Evolutionary conservation across 768 basidiomycete genomes (phyloP).

Genomic region (Collybiopsis confluens): DNA sequence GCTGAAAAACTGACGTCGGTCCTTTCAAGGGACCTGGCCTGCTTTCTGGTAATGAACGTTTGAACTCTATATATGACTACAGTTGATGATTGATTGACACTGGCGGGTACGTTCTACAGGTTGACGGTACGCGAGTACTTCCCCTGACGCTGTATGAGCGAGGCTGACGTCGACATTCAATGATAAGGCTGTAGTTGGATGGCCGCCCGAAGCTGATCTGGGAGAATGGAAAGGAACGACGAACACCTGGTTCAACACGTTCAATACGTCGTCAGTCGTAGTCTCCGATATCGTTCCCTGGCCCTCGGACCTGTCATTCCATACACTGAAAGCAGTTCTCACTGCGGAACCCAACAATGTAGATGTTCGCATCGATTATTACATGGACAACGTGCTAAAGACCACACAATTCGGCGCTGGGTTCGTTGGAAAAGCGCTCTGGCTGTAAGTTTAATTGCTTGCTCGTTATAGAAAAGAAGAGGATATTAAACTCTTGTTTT

Average conservation of each 20-base stretch:
- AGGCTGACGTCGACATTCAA: neutral
- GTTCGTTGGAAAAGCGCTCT: slow-evolving; percentile 36
- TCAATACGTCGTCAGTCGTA: slow-evolving; percentile 40
- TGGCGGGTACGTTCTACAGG: slow-evolving; percentile 15
- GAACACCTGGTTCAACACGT: slow-evolving; percentile 42
- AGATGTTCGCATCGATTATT: slow-evolving; percentile 37
- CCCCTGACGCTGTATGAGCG: too few relatives aligned
- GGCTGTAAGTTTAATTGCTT: slow-evolving; percentile 29
- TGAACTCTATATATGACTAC: neutral
- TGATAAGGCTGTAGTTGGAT: slow-evolving; percentile 34
- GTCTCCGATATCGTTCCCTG: slow-evolving; percentile 34
- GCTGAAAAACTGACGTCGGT: neutral
- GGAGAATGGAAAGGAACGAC: slow-evolving; percentile 44
- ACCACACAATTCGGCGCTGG: slow-evolving; percentile 36
- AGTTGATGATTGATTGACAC: neutral
- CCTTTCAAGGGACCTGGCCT: slow-evolving; percentile 32
- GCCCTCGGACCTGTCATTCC: slow-evolving; percentile 41
- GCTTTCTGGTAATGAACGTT: slow-evolving; percentile 40
- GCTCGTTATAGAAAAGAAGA: neutral
- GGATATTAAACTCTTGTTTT: too few relatives aligned
- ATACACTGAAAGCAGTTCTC: slow-evolving; percentile 36
- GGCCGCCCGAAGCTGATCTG: slow-evolving; percentile 41
- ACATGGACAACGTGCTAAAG: slow-evolving; percentile 31
- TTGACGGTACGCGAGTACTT: slow-evolving; percentile 21
- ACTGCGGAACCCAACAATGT: slow-evolving; percentile 31